A percentile compares a stretch with the other conserved stretches of the same genome.
Conservation (phyloP, 192 early-diverging fungal species). For the Geranomyces michiganensis region DNA sequence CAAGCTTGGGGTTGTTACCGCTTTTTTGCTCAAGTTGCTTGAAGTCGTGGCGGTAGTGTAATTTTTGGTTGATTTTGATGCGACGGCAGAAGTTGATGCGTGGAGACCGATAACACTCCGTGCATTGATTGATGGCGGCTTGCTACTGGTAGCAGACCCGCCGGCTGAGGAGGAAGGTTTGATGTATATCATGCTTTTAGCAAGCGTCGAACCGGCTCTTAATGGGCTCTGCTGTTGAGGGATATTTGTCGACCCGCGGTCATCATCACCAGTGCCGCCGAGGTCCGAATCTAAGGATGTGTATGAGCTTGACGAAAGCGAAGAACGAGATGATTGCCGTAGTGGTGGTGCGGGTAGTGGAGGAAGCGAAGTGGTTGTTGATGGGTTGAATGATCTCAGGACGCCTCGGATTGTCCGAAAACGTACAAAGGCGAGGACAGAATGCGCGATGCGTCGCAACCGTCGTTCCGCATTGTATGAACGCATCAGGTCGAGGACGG, state of each 20-base stretch:
- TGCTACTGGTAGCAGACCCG: neutral
- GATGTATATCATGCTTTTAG: constrained; percentile 14
- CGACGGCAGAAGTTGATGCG: too few relatives aligned
- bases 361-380: neutral
- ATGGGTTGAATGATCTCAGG: neutral
- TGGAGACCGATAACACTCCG: neutral
- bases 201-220: neutral
- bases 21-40: neutral
- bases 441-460: constrained; percentile 31
- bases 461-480: constrained; percentile 49
- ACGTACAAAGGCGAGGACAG: constrained; percentile 34
- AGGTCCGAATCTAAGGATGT: neutral
- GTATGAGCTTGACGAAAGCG: constrained; percentile 1
- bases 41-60: neutral
- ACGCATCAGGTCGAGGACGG: constrained; percentile 52
- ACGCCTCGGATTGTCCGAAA: constrained; percentile 26
- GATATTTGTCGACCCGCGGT: neutral
- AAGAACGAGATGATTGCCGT: constrained; percentile 12
- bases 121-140: neutral
- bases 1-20: neutral
- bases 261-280: too few relatives aligned
- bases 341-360: neutral
- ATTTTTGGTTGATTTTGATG: neutral
- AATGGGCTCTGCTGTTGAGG: neutral
- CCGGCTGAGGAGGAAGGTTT: neutral